phyloP scores from a whole-genome alignment of 192 early-diverging fungal genomes.

The Lunasporangiospora selenospora region DNA sequence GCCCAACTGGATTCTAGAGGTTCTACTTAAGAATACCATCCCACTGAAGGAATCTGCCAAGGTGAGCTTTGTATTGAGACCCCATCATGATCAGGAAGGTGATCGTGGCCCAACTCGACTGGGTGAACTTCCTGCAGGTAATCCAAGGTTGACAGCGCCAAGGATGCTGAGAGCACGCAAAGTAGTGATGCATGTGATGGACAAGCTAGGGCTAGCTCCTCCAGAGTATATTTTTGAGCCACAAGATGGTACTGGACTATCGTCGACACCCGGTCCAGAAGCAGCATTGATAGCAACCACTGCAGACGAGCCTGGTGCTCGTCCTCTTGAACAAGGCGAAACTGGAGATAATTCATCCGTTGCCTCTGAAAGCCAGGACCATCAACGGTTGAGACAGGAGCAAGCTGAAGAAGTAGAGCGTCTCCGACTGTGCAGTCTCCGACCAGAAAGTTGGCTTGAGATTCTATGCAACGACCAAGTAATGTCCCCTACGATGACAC shows the following conservation, averaged over 20 bases:
- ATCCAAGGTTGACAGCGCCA: constrained; percentile 81
- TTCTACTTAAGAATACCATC: constrained; percentile 73
- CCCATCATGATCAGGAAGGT: constrained; percentile 60
- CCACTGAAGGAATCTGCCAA: constrained; percentile 81
- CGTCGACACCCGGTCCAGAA: background rate
- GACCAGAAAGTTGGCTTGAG: constrained; percentile 64
- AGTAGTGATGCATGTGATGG: constrained; percentile 82
- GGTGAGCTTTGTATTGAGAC: constrained; percentile 81
- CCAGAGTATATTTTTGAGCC: background rate
- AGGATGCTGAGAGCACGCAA: constrained; percentile 90
- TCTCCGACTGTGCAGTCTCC: constrained; percentile 8
- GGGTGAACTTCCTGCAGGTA: constrained; percentile 51
- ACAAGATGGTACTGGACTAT: background rate
- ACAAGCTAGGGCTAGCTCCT: constrained; percentile 71
- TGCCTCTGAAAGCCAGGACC: too few relatives aligned
- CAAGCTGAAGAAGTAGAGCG: constrained; percentile 14
- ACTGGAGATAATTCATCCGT: too few relatives aligned
- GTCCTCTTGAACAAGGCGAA: too few relatives aligned
- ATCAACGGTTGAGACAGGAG: constrained; percentile 16
- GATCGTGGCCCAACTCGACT: constrained; percentile 4
- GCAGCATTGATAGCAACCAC: background rate
- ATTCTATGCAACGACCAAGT: constrained; percentile 66
- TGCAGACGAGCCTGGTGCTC: too few relatives aligned
- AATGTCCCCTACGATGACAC: constrained; percentile 68
- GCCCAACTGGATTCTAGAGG: constrained; percentile 88